Evolutionary conservation across 2,329 filamentous ascomycete genomes (phyloP).

Genomic region (Fusarium transvaalense): DNA sequence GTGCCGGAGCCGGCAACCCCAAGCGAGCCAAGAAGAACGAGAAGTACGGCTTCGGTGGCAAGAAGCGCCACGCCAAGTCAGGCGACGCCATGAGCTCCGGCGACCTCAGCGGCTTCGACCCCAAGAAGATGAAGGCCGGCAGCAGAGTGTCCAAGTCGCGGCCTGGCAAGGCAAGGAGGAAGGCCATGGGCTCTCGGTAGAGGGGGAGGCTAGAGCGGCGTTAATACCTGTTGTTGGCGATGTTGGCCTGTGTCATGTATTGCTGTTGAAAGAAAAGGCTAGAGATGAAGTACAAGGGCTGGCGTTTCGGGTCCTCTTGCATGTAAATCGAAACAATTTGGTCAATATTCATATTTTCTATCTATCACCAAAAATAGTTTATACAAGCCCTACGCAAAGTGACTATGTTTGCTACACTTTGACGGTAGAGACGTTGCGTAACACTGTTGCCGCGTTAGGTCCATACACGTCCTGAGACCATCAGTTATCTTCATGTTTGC

Average conservation of each 20-base stretch:
- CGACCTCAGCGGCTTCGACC: slow-evolving; percentile 84
- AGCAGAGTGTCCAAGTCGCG: slow-evolving; percentile 58
- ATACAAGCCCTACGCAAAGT: not conserved
- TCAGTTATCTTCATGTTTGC: not conserved
- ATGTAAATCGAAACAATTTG: slow-evolving; percentile 43
- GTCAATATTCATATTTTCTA: slow-evolving; percentile 39
- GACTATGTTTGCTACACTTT: too few species aligned
- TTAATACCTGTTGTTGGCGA: slow-evolving; percentile 14
- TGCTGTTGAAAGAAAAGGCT: slow-evolving; percentile 41
- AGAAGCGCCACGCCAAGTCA: slow-evolving; percentile 92
- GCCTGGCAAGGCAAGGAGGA: slow-evolving; percentile 66
- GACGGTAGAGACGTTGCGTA: too few species aligned
- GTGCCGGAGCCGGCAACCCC: slow-evolving; percentile 58
- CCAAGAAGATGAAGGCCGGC: slow-evolving; percentile 82
- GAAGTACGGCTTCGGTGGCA: slow-evolving; percentile 95
- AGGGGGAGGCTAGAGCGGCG: not conserved
- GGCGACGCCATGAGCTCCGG: slow-evolving; percentile 86
- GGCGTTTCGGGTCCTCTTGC: slow-evolving; percentile 45
- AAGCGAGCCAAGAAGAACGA: slow-evolving; percentile 96
- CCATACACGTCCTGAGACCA: too few species aligned
- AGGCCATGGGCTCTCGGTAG: slow-evolving; percentile 54
- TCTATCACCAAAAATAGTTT: slow-evolving; percentile 14
- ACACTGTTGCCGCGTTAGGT: too few species aligned
- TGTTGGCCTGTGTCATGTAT: slow-evolving; percentile 28
- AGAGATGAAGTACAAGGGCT: slow-evolving; percentile 44